Evolutionary conservation across 306 rosid genomes (phyloP), one percentile per base, ranked within the genome.

Genomic region (Lathyrus tuberosus): DNA sequence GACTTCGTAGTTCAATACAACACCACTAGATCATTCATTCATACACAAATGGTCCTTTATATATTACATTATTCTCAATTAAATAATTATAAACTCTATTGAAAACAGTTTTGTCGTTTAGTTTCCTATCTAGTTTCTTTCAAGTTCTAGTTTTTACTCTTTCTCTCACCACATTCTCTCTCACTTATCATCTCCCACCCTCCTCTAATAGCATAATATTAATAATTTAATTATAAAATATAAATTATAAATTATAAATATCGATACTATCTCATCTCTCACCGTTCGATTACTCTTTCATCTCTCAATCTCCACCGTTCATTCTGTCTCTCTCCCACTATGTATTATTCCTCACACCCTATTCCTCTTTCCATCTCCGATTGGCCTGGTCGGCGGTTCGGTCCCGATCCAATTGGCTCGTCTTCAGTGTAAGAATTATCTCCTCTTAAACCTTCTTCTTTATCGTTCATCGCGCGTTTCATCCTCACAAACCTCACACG

Each of bases 331-430:
- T 31, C 37, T 4, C 67, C 62, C 53, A 31, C 57, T 44, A 51
- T 69, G 69, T 69, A 65, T 37, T 35, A 49, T 52, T 41, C 58
- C 49, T 33, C 30, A 18, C 42, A 61, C 54, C 37, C 69, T 26
- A 6, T 5, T 69, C 51, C 63, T 52, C 69, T 54, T 11, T 13
- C 61, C 15, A 2, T 54, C 62, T 5, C 59, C 85, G 81, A 58
- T 76, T 84, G 71, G 81, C 65, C 72, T 41, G 30, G 11, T 14
- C 64, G 52, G 26, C 46, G 72, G 69, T 74, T 72, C 69, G 28
- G 42, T 67, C 20, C 70, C 78, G 83, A 82, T 76, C 83, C 77
- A 69, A 62, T 66, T 74, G 79, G 75, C 63, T 69, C 30, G 61
- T 77, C 28, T 47, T 71, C 46, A 35, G 40, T 35, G 40, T 35